These are phyloP conservation scores for Daldinia concentrica DNA, from an alignment of 495 filamentous ascomycete species.

Conservation along the genomic window DNA sequence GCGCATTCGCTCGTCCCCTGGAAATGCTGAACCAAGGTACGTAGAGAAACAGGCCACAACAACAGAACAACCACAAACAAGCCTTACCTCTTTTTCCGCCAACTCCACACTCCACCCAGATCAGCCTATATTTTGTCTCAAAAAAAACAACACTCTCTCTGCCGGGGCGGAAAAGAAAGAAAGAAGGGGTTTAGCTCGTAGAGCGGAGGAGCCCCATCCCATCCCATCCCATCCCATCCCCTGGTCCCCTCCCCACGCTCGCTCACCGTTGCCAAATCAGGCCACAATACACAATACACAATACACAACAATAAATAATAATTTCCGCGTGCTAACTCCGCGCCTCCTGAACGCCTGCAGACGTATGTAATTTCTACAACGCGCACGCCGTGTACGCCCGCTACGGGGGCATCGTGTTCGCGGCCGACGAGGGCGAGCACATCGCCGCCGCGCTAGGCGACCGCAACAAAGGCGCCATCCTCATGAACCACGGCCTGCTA, in stretches of 20 bases:
- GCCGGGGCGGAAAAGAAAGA: neutral
- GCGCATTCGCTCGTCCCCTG: constrained; percentile 61
- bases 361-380: constrained; percentile 64
- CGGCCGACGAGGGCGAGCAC: constrained; percentile 57
- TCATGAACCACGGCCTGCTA: constrained; percentile 65
- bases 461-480: constrained; percentile 57
- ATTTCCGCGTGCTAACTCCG: neutral
- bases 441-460: constrained; percentile 60
- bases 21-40: constrained; percentile 63
- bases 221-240: neutral
- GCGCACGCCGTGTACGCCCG: constrained; percentile 61
- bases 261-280: neutral
- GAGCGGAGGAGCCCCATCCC: constrained; percentile 16
- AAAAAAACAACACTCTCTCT: too few species aligned
- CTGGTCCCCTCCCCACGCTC: constrained; percentile 9
- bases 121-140: neutral
- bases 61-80: too few species aligned
- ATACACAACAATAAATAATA: neutral
- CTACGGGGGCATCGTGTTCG: constrained; percentile 67
- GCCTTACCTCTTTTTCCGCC: neutral
- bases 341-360: constrained; percentile 33
- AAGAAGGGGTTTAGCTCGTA: neutral
- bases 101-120: neutral
- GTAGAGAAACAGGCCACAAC: constrained; percentile 1
- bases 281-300: neutral